These are phyloP conservation scores for Thermoascus crustaceus DNA, from an alignment of 2,329 filamentous ascomycete genomes.

Conservation along the genomic window DNA sequence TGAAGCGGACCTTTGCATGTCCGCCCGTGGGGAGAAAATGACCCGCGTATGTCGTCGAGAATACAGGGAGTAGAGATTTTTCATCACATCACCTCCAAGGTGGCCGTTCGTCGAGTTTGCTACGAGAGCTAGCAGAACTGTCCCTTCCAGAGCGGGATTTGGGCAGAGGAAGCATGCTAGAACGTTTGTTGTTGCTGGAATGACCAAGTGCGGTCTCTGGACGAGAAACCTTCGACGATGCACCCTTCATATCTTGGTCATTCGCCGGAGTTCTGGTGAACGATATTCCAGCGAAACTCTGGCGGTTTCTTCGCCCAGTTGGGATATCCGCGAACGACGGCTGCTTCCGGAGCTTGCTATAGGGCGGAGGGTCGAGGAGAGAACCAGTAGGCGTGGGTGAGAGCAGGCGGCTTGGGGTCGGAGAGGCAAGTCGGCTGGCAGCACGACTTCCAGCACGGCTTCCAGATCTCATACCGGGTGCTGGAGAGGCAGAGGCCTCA, in stretches of 20 bases:
- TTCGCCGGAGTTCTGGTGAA: conserved; percentile 23
- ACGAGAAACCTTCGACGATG: conserved; percentile 21
- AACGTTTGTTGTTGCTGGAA: conserved; percentile 26
- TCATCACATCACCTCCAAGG: conserved; percentile 24
- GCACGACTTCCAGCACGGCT: conserved; percentile 27
- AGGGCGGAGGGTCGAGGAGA: conserved; percentile 34
- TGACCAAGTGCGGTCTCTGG: conserved; percentile 35
- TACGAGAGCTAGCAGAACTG: conserved; percentile 15
- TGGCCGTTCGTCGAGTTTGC: conserved; percentile 25
- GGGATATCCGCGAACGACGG: conserved; percentile 14
- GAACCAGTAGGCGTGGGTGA: conserved; percentile 21
- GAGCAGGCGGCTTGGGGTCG: conserved; percentile 20
- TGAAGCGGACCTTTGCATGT: too few species aligned
- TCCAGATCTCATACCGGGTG: conserved; percentile 20
- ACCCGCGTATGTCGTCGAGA: neutral
- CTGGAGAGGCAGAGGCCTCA: conserved; percentile 35
- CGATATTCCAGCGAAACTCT: conserved; percentile 29
- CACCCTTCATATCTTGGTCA: conserved; percentile 14
- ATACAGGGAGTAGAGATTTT: neutral
- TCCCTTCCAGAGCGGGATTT: conserved; percentile 23
- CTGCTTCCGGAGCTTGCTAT: conserved; percentile 31
- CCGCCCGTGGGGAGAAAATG: too few species aligned
- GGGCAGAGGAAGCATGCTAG: conserved; percentile 34
- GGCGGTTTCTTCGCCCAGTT: conserved; percentile 28
- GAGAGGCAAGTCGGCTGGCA: conserved; percentile 24